A percentile compares a stretch with the other conserved stretches of the same genome.
Conservation (phyloP, 2,329 filamentous ascomycete genomes). For the Fusarium euwallaceae region DNA sequence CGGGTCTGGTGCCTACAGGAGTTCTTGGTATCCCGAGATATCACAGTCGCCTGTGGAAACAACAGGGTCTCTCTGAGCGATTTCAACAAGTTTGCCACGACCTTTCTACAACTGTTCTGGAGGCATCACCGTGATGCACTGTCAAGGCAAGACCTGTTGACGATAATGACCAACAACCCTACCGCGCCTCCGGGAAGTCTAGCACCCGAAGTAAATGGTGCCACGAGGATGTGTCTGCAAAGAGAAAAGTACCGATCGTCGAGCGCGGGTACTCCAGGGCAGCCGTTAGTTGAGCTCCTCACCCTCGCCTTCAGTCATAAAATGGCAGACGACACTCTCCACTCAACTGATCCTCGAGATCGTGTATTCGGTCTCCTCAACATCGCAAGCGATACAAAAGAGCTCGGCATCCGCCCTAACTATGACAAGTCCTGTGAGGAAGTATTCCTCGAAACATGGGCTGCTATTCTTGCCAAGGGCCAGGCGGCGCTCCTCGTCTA, state of each 20-base stretch:
- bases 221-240: background rate
- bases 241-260: background rate
- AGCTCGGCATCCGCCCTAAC: background rate
- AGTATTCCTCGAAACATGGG: background rate
- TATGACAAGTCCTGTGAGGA: background rate
- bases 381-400: background rate
- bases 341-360: background rate
- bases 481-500: background rate
- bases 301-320: background rate
- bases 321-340: background rate
- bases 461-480: background rate
- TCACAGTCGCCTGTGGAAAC: background rate
- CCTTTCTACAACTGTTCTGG: too few relatives aligned
- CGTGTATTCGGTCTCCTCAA: background rate
- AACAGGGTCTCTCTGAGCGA: background rate
- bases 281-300: background rate
- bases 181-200: background rate
- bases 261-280: rapidly evolving
- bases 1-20: background rate
- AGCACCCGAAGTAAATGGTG: background rate
- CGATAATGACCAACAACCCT: background rate
- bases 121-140: too few relatives aligned
- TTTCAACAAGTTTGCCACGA: too few relatives aligned
- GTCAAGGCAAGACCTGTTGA: background rate
- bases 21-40: background rate